phyloP scores from a whole-genome alignment of 2,329 filamentous ascomycete genomes.

The Xylaria polymorpha region DNA sequence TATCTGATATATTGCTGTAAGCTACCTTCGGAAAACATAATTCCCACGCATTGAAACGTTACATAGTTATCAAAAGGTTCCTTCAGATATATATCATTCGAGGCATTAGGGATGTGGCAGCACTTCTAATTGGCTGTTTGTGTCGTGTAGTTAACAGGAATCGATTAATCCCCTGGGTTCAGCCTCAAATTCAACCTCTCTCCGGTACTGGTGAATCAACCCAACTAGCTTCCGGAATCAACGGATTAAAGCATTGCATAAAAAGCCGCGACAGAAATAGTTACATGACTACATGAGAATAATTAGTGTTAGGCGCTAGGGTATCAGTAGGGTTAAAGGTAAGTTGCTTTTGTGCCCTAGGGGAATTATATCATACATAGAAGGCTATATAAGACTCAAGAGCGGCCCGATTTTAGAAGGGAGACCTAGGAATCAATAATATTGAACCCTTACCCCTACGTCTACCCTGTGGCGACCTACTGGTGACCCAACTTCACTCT shows the following conservation, averaged over 20 bases:
- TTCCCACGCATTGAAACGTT: not conserved
- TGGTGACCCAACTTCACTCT: too few relatives aligned
- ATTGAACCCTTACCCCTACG: too few relatives aligned
- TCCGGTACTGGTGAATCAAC: not conserved
- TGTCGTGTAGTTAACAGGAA: not conserved
- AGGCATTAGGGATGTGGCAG: not conserved
- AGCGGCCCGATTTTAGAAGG: too few relatives aligned
- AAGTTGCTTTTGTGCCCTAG: too few relatives aligned
- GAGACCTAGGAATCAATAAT: too few relatives aligned
- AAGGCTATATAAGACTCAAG: too few relatives aligned
- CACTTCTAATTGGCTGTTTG: not conserved
- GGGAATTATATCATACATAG: too few relatives aligned
- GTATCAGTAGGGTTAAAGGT: too few relatives aligned
- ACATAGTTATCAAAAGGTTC: not conserved
- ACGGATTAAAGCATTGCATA: not conserved
- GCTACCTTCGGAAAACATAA: not conserved
- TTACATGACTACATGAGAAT: not conserved
- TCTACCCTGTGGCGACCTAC: too few relatives aligned
- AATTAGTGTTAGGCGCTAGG: too few relatives aligned
- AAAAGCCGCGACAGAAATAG: not conserved
- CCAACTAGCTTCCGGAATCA: conserved; percentile 4
- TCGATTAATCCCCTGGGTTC: not conserved
- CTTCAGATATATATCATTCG: not conserved
- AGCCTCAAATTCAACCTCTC: not conserved
- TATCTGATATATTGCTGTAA: not conserved